phyloP scores from a whole-genome alignment of 1,284 basidiomycete genomes.

The Boletus sp. region DNA sequence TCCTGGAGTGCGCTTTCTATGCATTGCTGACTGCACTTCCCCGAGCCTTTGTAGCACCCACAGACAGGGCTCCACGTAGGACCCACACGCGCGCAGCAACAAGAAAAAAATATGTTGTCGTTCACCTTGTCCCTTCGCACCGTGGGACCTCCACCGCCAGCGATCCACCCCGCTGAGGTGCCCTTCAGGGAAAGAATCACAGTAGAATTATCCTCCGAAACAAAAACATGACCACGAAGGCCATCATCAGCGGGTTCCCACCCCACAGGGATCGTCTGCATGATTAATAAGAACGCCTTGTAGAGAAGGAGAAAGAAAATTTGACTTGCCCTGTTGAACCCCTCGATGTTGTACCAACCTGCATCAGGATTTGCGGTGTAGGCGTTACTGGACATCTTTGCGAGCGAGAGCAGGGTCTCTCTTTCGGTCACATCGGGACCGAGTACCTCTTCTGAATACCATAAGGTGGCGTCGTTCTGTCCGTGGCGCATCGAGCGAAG shows the following conservation, averaged over 20 bases:
- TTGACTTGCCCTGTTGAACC: constrained; percentile 51
- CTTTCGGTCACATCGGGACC: constrained; percentile 70
- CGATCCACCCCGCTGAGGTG: constrained; percentile 78
- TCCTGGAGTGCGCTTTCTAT: constrained; percentile 69
- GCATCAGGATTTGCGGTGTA: constrained; percentile 57
- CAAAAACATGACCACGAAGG: constrained; percentile 86
- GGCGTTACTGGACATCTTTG: constrained; percentile 88
- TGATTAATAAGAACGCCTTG: background rate
- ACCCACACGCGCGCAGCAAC: constrained; percentile 85
- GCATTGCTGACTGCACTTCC: constrained; percentile 71
- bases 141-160: constrained; percentile 64
- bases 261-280: constrained; percentile 71
- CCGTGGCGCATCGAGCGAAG: constrained; percentile 40
- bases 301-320: constrained; percentile 23
- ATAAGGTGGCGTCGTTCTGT: constrained; percentile 39
- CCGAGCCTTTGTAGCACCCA: constrained; percentile 68
- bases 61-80: constrained; percentile 86
- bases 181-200: constrained; percentile 91
- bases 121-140: constrained; percentile 75
- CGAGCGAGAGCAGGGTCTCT: constrained; percentile 72
- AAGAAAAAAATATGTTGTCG: constrained; percentile 87
- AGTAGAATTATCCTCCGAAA: constrained; percentile 75
- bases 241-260: constrained; percentile 87
- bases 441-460: constrained; percentile 52
- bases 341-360: constrained; percentile 72